Evolutionary conservation across 2,329 filamentous ascomycete genomes (phyloP).

Genomic region (Colletotrichum gloeosporioides): DNA sequence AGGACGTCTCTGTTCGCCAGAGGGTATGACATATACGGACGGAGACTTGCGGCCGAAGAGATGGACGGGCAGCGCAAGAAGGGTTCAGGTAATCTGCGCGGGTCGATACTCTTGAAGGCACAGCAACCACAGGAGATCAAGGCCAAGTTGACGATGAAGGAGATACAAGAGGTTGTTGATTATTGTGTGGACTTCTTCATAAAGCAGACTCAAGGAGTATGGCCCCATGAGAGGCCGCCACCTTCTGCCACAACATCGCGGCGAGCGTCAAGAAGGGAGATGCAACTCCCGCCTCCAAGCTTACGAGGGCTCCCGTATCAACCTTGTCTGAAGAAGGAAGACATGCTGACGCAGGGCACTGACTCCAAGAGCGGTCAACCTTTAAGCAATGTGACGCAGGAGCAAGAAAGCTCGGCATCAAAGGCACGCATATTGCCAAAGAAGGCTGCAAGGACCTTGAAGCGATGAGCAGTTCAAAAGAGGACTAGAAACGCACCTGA

Average conservation of each 20-base stretch:
- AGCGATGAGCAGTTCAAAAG: not conserved
- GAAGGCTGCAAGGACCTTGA: not conserved
- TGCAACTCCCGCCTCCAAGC: not conserved
- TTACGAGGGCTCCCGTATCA: not conserved
- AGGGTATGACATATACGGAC: constrained; percentile 1
- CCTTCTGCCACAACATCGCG: not conserved
- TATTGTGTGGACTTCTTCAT: not conserved
- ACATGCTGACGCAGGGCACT: not conserved
- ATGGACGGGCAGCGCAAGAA: not conserved
- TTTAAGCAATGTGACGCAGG: not conserved
- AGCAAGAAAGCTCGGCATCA: not conserved
- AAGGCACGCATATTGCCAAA: not conserved
- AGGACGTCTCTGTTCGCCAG: not conserved
- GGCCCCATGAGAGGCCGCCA: not conserved
- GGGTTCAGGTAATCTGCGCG: not conserved
- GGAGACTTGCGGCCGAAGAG: not conserved
- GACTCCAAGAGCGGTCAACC: not conserved
- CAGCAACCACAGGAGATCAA: not conserved
- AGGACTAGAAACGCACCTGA: not conserved
- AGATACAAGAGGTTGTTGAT: not conserved
- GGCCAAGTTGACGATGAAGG: not conserved
- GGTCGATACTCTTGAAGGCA: not conserved
- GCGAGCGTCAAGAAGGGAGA: not conserved
- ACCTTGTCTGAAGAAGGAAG: not conserved
- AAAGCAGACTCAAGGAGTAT: not conserved